Evolutionary conservation across 805 yeast species (phyloP).

Genomic region (Saturnispora sekii): DNA sequence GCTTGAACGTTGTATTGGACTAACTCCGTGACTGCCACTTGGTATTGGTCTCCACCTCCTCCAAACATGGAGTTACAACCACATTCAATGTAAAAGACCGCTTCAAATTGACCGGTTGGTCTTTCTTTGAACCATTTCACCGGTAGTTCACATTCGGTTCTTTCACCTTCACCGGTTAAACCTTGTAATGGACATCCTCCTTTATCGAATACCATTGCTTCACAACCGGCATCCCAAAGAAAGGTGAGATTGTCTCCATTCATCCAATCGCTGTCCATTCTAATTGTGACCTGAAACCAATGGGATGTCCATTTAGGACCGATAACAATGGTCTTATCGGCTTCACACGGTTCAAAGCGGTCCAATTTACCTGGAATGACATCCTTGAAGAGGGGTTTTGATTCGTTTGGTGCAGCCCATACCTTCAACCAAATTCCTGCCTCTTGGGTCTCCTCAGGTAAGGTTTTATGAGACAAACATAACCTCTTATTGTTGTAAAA

Average conservation of each 20-base stretch:
- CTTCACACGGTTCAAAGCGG: constrained; percentile 46
- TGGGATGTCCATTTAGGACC: constrained; percentile 98
- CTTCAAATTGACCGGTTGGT: constrained; percentile 32
- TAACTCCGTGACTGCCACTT: constrained; percentile 61
- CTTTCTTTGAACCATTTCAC: constrained; percentile 32
- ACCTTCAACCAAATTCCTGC: constrained; percentile 47
- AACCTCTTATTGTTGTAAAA: constrained; percentile 59
- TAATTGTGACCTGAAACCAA: constrained; percentile 70
- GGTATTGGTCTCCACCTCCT: constrained; percentile 55
- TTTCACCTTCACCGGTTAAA: constrained; percentile 75
- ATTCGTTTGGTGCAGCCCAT: constrained; percentile 64
- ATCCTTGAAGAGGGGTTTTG: constrained; percentile 54
- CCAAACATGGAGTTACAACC: constrained; percentile 92
- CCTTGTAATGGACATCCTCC: constrained; percentile 72
- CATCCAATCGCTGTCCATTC: constrained; percentile 55
- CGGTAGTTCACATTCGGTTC: constrained; percentile 67
- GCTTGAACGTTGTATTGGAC: constrained; percentile 78
- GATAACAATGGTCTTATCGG: constrained; percentile 51
- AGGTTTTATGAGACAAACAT: not conserved
- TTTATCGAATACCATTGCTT: constrained; percentile 66
- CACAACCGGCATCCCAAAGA: constrained; percentile 73
- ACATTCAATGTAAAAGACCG: constrained; percentile 72
- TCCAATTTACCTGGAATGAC: constrained; percentile 40
- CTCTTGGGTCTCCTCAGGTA: constrained; percentile 27
- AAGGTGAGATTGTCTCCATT: constrained; percentile 21